Evolutionary conservation across 768 basidiomycete species (phyloP).

Genomic region (Lactifluus echinatus): DNA sequence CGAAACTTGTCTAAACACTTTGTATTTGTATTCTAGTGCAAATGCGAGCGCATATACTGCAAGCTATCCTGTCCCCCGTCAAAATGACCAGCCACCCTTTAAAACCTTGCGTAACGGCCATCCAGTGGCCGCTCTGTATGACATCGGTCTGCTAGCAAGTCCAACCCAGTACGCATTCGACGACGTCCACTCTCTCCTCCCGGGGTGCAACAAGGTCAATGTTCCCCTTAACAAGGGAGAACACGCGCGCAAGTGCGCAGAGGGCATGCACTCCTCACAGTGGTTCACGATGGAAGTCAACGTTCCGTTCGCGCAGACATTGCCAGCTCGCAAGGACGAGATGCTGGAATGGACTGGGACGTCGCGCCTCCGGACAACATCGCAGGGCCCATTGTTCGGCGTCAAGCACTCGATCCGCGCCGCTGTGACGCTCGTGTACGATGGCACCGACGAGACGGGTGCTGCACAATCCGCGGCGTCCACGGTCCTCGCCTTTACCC

Average conservation of each 20-base stretch:
- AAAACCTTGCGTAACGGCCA: slow-evolving; percentile 49
- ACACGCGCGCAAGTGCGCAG: slow-evolving; percentile 40
- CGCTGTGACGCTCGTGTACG: slow-evolving; percentile 6
- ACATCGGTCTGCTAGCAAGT: slow-evolving; percentile 36
- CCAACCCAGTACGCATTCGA: slow-evolving; percentile 26
- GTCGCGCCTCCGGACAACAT: slow-evolving; percentile 7
- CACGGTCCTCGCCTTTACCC: slow-evolving; percentile 29
- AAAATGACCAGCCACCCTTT: slow-evolving; percentile 52
- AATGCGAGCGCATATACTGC: slow-evolving; percentile 35
- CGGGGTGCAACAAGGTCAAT: slow-evolving; percentile 35
- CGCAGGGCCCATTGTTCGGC: slow-evolving; percentile 9
- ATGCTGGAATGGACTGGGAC: slow-evolving; percentile 7
- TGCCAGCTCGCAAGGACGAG: slow-evolving; percentile 7
- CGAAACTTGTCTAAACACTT: neutral
- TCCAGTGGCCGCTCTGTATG: slow-evolving; percentile 38
- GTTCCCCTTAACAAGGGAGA: slow-evolving; percentile 44
- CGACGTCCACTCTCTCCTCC: slow-evolving; percentile 44
- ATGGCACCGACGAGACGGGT: neutral
- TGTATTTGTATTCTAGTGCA: slow-evolving; percentile 18
- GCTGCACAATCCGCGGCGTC: neutral
- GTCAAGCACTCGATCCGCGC: slow-evolving; percentile 23
- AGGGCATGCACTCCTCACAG: slow-evolving; percentile 23
- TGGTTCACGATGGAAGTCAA: slow-evolving; percentile 55
- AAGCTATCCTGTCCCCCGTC: slow-evolving; percentile 48
- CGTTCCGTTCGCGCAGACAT: slow-evolving; percentile 38